Conservation (phyloP, 1,139 yeast species). For the Yamadazyma sp. region DNA sequence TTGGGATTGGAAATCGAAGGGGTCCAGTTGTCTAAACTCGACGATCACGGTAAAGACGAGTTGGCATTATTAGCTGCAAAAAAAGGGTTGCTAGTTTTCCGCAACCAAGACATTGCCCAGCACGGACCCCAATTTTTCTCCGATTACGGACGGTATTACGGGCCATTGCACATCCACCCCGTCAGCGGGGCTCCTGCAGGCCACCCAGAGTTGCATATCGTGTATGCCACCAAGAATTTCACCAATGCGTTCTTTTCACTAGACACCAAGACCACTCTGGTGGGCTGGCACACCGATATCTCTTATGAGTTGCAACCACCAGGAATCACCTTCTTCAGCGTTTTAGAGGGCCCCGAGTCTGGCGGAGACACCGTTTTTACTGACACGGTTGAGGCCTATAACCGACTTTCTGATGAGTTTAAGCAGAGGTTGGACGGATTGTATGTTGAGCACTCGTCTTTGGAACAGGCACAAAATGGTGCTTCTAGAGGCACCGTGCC, state of each 20-base stretch:
- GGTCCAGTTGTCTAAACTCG: constrained; percentile 54
- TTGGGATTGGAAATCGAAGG: constrained; percentile 65
- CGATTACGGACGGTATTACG: constrained; percentile 62
- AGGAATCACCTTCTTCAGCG: constrained; percentile 59
- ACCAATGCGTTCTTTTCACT: constrained; percentile 15
- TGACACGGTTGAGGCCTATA: constrained; percentile 65
- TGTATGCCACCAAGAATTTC: constrained; percentile 50
- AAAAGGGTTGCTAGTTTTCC: constrained; percentile 67
- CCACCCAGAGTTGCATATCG: constrained; percentile 61
- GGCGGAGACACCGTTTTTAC: constrained; percentile 80
- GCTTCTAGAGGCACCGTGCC: constrained; percentile 52
- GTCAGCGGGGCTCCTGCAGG: constrained; percentile 67
- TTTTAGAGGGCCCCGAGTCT: constrained; percentile 58
- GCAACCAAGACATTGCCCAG: constrained; percentile 62
- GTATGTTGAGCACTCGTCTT: constrained; percentile 63
- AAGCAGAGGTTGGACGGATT: constrained; percentile 55
- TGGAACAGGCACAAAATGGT: constrained; percentile 61
- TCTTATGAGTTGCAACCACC: constrained; percentile 74
- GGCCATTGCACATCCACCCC: constrained; percentile 72
- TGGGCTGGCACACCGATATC: constrained; percentile 67
- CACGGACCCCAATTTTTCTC: constrained; percentile 55
- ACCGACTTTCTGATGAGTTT: constrained; percentile 62
- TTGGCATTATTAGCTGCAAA: constrained; percentile 63
- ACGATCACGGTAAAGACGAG: constrained; percentile 58
- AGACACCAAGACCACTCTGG: constrained; percentile 30